These are phyloP conservation scores for Wickerhamiella sorbophila DNA, from an alignment of 805 yeast genomes.

Conservation along the genomic window DNA sequence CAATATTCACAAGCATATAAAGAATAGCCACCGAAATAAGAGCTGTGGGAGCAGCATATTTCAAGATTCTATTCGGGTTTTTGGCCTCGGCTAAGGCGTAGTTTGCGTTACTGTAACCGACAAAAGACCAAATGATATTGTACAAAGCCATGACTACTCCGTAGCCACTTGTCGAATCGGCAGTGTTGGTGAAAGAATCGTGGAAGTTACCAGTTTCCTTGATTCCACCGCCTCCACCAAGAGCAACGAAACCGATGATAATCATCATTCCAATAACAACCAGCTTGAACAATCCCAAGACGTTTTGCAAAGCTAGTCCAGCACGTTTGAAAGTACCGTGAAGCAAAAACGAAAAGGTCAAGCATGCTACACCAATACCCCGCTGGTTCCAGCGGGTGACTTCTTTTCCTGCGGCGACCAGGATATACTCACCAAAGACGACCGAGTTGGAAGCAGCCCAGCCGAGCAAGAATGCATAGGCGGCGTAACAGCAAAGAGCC, in stretches of 20 bases:
- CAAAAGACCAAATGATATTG: constrained; percentile 73
- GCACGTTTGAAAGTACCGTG: constrained; percentile 47
- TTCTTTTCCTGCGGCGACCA: constrained; percentile 57
- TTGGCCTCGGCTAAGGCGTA: constrained; percentile 70
- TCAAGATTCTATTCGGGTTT: constrained; percentile 56
- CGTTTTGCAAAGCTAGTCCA: constrained; percentile 52
- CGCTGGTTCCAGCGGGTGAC: constrained; percentile 64
- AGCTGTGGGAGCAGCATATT: constrained; percentile 62
- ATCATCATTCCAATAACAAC: constrained; percentile 56
- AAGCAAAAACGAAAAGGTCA: constrained; percentile 53
- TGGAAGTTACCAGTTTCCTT: constrained; percentile 45
- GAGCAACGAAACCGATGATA: constrained; percentile 66
- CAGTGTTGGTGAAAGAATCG: constrained; percentile 35
- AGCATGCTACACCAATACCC: constrained; percentile 61
- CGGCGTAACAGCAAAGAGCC: constrained; percentile 49
- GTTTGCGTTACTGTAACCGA: constrained; percentile 73
- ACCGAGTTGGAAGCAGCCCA: constrained; percentile 81
- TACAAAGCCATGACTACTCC: constrained; percentile 52
- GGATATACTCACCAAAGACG: constrained; percentile 63
- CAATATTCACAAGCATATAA: constrained; percentile 63
- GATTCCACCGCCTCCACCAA: constrained; percentile 48
- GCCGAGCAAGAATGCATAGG: constrained; percentile 61
- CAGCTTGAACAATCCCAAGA: constrained; percentile 58
- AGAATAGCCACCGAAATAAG: constrained; percentile 44
- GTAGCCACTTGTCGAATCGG: constrained; percentile 22